Base-by-base conservation (phyloP, 768 basidiomycete genomes). In the Calvatia gigantea region DNA sequence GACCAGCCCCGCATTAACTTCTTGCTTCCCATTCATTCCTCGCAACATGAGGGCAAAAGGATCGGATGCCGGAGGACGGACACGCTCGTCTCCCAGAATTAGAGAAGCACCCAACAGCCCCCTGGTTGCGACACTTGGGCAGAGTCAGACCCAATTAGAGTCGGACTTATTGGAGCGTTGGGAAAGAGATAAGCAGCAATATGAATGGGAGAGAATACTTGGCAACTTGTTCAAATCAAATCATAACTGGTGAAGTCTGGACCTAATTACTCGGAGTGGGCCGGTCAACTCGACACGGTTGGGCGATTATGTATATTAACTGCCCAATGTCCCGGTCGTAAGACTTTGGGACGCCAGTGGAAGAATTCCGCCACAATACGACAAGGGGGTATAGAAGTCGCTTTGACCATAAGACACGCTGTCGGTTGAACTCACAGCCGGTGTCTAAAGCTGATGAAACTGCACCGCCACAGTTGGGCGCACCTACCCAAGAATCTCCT, bases 401-500 rank as follows among this genome's bases (percentile, higher is more conserved):
- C n/a, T n/a, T n/a, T n/a, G n/a, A n/a, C n/a, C n/a, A n/a, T n/a
- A n/a, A n/a, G n/a, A n/a, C n/a, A 23, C 17, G 39, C 27, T 42
- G 32, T 23, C 21, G 29, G 29, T 21, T 38, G 19, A 46, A 2
- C 6, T n/a, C 17, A 6, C 33, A 55, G 45, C 54, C 54, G 54
- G 37, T 38, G 44, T 47, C 37, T 35, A 38, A 46, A 46, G 23
- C 51, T 55, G 54, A 56, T 56, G 46, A 49, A 23, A n/a, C 8
- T 49, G 46, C 54, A 49, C 54, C 47, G 46, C 54, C 54, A 48
- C 54, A 27, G 1, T 25, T 56, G 49, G 35, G 46, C 54, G 46
- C 19, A 25, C 46, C 46, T 29, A 41, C 37, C 25, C 37, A 55
- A 38, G 11, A 46, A 9, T 55, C 45, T 14, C 15, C 28, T 12